Evolutionary conservation across 257 asterid species (phyloP).

Genomic region (Jasminum sambac): DNA sequence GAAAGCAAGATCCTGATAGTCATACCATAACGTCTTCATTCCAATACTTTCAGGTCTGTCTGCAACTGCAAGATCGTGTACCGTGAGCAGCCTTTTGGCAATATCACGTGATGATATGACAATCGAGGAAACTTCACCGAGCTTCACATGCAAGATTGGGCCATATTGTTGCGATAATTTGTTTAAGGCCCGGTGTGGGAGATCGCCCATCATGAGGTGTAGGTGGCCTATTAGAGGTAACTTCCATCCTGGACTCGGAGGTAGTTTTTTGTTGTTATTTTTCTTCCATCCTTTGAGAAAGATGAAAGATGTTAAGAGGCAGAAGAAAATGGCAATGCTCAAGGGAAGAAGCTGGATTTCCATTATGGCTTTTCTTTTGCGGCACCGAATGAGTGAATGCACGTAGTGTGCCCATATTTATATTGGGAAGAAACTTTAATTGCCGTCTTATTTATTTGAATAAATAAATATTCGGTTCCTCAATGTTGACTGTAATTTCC

Average conservation of each 20-base stretch:
- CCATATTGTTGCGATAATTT: conserved; percentile 31
- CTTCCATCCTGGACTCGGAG: conserved; percentile 36
- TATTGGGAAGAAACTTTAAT: too few species aligned
- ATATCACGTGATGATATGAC: conserved; percentile 24
- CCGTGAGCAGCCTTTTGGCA: conserved; percentile 24
- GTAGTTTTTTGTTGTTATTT: conserved; percentile 17
- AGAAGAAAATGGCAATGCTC: conserved; percentile 21
- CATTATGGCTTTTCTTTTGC: background rate
- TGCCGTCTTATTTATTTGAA: too few species aligned
- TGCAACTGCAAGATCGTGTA: conserved; percentile 19
- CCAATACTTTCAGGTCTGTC: too few species aligned
- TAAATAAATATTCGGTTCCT: too few species aligned
- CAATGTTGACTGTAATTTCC: too few species aligned
- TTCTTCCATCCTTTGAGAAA: conserved; percentile 12
- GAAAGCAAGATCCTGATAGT: too few species aligned
- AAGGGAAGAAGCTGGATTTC: conserved; percentile 6
- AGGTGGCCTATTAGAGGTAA: conserved; percentile 46
- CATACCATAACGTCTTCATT: too few species aligned
- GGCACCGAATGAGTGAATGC: background rate
- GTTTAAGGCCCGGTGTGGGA: conserved; percentile 26
- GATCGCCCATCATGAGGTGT: conserved; percentile 37
- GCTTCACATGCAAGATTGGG: conserved; percentile 26
- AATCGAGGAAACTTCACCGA: conserved; percentile 31
- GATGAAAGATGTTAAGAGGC: conserved; percentile 19
- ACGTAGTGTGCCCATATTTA: too few species aligned